Evolutionary conservation across 2,329 filamentous ascomycete genomes (phyloP), one percentile per base, ranked within the genome.

Genomic region (Chaetomium globosum): DNA sequence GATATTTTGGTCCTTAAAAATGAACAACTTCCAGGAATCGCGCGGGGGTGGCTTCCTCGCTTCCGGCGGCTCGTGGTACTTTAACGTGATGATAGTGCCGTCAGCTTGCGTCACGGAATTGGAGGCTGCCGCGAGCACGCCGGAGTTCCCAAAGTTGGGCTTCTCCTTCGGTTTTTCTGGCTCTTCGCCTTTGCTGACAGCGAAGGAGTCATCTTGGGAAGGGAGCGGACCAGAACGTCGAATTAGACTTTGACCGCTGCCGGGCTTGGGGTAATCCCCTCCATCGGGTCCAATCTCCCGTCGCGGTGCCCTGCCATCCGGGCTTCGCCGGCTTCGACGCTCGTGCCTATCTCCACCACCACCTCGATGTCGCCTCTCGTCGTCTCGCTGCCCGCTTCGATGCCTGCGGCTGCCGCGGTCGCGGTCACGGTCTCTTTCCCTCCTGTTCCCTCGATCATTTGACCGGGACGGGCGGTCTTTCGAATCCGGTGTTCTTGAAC

Each of bases 11-110:
- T 87, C 91, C 74, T 97, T 97, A 84, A 99, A 99, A 26, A 97
- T 85, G 75, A 96, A 98, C 56, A 99, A 81, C 66, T 91, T 91
- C 94, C 94, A 99, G 64, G 86, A 80, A 71, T 95, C 88, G 62
- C 87, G 89, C 0, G 89, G 74, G 0, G 93, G 84, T 0, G 95
- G 92, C 72, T 97, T 97, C 65, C 95, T 90, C 58, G 94, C 92
- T 80, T 99, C 95, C 12, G 92, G 81, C 1, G 95, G 95, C 78
- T 99, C 95, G 79, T 97, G 91, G 77, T 99, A 99, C 80, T 98
- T 98, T 55, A 99, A 85, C 3, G 92, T 87, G 62, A 97, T 88
- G 26, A 85, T 84, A 3, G 88, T 89, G 64, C 91, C 92, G 72
- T 87, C 87, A 30, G 86, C 86, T 68, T 96, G 87, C 8, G 87